Evolutionary conservation across 2,329 filamentous ascomycete genomes (phyloP), one percentile per base, ranked within the genome.

Genomic region (Ophiocordyceps australis): DNA sequence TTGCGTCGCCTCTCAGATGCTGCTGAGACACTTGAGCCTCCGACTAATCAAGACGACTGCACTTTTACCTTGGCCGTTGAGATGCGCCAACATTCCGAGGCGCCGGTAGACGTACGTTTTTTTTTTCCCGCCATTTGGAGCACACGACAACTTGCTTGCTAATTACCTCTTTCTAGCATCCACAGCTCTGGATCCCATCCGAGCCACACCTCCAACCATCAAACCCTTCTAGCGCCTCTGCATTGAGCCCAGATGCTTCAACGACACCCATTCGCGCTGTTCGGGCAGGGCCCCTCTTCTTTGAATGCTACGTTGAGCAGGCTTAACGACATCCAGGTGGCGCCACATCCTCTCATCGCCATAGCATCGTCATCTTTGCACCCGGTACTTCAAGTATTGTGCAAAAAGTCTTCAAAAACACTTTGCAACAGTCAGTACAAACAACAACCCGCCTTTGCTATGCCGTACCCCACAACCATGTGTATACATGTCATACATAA

Each of bases 11-110:
- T 86, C 10, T 62, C 68, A 0, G 63, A 69, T 30, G 61, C 65
- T 4, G 67, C 60, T 7, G 60, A 70, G 32, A 59, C 54, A 28
- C 55, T 81, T 33, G 51, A 47, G 1, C 47, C 59, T 0, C 43
- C 83, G 14, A 75, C 77, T 0, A n/a, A n/a, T n/a, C n/a, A n/a
- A n/a, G 49, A 58, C 2, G 63, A 64, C 2, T 82, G 76, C 45
- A 77, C 74, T 0, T 86, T 79, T 45, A 80, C 76, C 0, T 47
- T 86, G n/a, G 74, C 73, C 1, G 62, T 86, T 21, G 79, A 86
- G 47, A 45, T 85, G 34, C 66, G 65, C 20, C 65, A 75, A 14
- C 59, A 71, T 21, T 59, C 57, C 0, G 49, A 61, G 9, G 57
- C 65, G 8, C 71, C 69, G 1, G 67, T 73, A 32, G 60, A 59